Conservation (phyloP, 2,329 filamentous ascomycete genomes). For the Rhytidhysteron rufulum region DNA sequence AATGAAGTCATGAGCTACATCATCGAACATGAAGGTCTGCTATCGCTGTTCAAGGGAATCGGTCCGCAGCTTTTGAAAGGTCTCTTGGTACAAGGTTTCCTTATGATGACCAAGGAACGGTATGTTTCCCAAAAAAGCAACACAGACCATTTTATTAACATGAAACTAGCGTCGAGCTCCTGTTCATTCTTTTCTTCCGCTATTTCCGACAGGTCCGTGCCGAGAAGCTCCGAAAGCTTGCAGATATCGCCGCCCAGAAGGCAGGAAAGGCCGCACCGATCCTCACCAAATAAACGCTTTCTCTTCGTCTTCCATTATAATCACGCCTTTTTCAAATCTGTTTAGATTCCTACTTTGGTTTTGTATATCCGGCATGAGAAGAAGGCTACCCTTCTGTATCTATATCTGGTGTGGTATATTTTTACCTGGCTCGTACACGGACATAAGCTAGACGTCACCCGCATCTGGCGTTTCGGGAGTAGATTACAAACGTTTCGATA, state of each 20-base stretch:
- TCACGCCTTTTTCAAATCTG: too few species aligned
- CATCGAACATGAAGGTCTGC: conserved; percentile 75
- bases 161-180: conserved; percentile 86
- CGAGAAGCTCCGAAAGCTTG: conserved; percentile 65
- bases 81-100: conserved; percentile 83
- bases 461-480: too few species aligned
- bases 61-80: conserved; percentile 92
- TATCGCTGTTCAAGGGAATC: conserved; percentile 95
- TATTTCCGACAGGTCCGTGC: conserved; percentile 70
- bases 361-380: too few species aligned
- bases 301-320: too few species aligned
- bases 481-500: too few species aligned
- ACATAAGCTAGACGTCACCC: too few species aligned
- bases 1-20: conserved; percentile 95
- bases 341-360: too few species aligned
- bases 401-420: too few species aligned
- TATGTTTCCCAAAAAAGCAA: too few species aligned
- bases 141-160: too few species aligned
- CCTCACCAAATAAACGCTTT: conserved; percentile 23
- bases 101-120: conserved; percentile 99
- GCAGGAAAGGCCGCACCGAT: conserved; percentile 29
- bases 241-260: conserved; percentile 60
- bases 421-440: too few species aligned
- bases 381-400: too few species aligned
- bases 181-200: conserved; percentile 81